phyloP scores from a whole-genome alignment of 2,329 filamentous ascomycete species.

The Metarhizium guizhouense region DNA sequence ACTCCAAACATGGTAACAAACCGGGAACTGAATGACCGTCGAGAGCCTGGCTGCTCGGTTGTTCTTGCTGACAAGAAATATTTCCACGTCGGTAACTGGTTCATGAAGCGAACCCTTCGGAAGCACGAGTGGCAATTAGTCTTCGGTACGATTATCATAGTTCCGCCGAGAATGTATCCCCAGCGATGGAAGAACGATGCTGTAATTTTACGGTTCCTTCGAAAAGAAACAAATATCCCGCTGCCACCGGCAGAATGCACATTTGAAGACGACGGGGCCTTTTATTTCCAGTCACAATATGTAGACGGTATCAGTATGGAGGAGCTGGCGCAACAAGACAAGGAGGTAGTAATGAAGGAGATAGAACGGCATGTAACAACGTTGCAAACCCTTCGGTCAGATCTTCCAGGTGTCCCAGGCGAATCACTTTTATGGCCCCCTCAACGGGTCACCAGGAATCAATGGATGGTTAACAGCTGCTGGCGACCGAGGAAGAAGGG shows the following conservation, averaged over 20 bases:
- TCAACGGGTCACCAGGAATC: conserved; percentile 2
- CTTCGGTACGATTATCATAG: not conserved
- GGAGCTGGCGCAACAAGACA: conserved; percentile 1
- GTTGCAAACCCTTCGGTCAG: not conserved
- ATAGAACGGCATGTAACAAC: conserved; percentile 2
- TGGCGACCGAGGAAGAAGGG: conserved; percentile 2
- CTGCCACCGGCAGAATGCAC: conserved; percentile 2
- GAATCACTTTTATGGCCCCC: conserved; percentile 7
- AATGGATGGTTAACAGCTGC: conserved; percentile 9
- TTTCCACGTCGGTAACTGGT: conserved; percentile 5
- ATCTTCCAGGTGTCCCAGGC: conserved; percentile 9
- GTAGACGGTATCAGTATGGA: conserved; percentile 5
- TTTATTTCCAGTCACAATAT: conserved; percentile 1
- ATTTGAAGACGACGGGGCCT: conserved; percentile 9
- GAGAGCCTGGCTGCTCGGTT: conserved; percentile 5
- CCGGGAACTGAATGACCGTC: conserved; percentile 7
- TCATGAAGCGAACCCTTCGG: conserved; percentile 7
- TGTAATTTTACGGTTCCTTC: conserved; percentile 5
- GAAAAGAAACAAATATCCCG: conserved; percentile 7
- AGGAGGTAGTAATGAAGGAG: conserved; percentile 2
- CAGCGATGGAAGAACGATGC: conserved; percentile 7
- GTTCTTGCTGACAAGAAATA: conserved; percentile 8
- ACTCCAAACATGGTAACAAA: conserved; percentile 6
- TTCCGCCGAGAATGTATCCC: conserved; percentile 5
- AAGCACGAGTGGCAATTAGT: conserved; percentile 6